phyloP scores from a whole-genome alignment of 2,329 filamentous ascomycete genomes.

The Colletotrichum sp. region DNA sequence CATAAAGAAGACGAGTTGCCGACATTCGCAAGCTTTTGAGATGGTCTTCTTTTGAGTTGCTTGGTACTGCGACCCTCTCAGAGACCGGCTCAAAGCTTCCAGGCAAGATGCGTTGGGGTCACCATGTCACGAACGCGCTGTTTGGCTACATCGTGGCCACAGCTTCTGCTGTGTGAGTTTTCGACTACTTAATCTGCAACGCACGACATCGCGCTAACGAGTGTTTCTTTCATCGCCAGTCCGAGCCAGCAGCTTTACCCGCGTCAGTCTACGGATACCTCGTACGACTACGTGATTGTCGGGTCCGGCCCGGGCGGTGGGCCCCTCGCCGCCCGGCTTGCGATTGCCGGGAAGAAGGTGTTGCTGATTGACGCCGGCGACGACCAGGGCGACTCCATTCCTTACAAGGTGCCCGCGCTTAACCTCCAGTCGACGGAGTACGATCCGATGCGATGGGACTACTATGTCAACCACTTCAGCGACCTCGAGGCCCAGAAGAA shows the following conservation, averaged over 20 bases:
- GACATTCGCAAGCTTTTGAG: too few relatives aligned
- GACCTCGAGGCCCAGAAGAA: constrained; percentile 32
- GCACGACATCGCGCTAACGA: not conserved
- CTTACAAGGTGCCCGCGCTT: constrained; percentile 31
- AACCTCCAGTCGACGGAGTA: constrained; percentile 25
- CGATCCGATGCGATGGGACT: constrained; percentile 23
- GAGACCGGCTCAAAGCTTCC: not conserved
- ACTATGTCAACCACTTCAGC: constrained; percentile 24
- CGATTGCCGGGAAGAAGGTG: constrained; percentile 59
- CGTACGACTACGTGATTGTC: constrained; percentile 65
- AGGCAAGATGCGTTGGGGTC: constrained; percentile 7
- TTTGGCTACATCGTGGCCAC: constrained; percentile 8
- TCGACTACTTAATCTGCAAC: not conserved
- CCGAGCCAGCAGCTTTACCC: not conserved
- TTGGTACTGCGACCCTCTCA: not conserved
- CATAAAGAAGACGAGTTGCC: not conserved
- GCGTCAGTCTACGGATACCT: not conserved
- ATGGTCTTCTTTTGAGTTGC: not conserved
- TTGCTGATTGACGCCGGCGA: constrained; percentile 65
- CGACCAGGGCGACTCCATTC: constrained; percentile 47
- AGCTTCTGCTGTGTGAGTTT: constrained; percentile 9
- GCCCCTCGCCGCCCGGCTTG: constrained; percentile 60
- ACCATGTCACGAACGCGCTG: not conserved
- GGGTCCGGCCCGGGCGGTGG: constrained; percentile 62
- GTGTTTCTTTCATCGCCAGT: not conserved